Base-by-base conservation (phyloP, 331 rosid species). In the Phaseolus coccineus region DNA sequence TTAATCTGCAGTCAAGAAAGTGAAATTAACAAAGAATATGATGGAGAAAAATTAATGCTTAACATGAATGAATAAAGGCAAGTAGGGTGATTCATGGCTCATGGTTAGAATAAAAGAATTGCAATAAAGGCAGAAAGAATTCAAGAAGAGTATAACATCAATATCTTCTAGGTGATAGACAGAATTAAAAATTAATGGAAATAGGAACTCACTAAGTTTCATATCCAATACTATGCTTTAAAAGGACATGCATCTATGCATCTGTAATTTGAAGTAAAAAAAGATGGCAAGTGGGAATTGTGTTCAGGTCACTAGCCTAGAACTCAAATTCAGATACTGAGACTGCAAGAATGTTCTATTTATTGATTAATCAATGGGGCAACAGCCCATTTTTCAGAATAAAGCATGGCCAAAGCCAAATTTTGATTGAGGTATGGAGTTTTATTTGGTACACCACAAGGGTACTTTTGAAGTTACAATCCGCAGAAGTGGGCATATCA, bases 1-100 rank as follows among this genome's bases (percentile, higher is more conserved):
- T 59, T 68, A 69, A 84, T 74, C 79, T 42, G 62, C 25, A 33
- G 68, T 31, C 42, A 31, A 14, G 24, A 62, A 31, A 62, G 44
- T 31, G 13, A 15, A 31, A 62, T 30, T 22, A 40, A 57, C 42
- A 73, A 37, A 53, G 48, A 6, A 53, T 55, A 39, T 6, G 66
- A 46, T 25, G 61, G 8, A 13, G 69, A 46, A 6, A 74, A 22
- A 8, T 10, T 0, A 28, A 27, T 55, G 39, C 10, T 57, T 7
- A 56, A 16, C 24, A 71, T 13, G 13, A 27, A 37, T 55, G 77
- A 55, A 35, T 19, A n/a, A 72, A 42, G 37, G 35, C 33, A 33
- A 12, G 63, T 62, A 30, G 64, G 22, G 55, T 35, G 11, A 19
- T 61, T 25, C 63, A 56, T 24, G 63, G 33, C 3, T 61, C 24